Base-by-base conservation (phyloP, 371 early-diverging fungal genomes). In the Chytridium lagenaria region DNA sequence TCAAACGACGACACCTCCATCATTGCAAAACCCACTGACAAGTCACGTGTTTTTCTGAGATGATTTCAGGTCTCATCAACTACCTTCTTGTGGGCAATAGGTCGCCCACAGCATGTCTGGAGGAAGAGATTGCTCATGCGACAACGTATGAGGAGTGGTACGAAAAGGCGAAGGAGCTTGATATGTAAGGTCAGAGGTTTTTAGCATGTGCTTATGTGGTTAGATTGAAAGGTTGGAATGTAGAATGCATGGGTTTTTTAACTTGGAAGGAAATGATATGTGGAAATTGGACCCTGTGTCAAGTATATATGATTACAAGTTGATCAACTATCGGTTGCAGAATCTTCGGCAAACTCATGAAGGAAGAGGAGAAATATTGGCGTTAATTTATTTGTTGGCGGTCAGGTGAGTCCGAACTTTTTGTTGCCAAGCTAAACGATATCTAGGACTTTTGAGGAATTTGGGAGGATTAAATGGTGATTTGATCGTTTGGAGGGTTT, bases 341-440 rank as follows among this genome's bases (percentile, higher is more conserved):
- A 89, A 91, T 67, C 71, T 92, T 50, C 80, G 81, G 23, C 69
- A 80, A 1, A 89, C 88, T 1, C 78, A 89, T 39, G 80, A 80
- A 16, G 82, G 84, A 1, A 66, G 40, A 16, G 87, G 85, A 31
- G 87, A 90, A 75, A 67, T 88, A 1, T 65, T 77, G 0, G 40
- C 72, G 16, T 88, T 92, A 87, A 89, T 92, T 59, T 92, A 91
- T 79, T 82, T 90, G 10, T 77, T 92, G 44, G n/a, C 84, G 92
- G 22, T 76, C 77, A 28, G 72, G 77, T 76, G 1, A 1, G 37
- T 49, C 5, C 23, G 30, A 34, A 1, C 34, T 16, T 10, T 70
- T 40, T 34, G 38, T 31, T n/a, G 66, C 40, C 7, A 34, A 31
- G 19, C 50, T 33, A 34, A 34, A 28, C 16, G 3, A 16, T n/a